Base-by-base conservation (phyloP, 768 basidiomycete genomes). In the Leccinum rimulosum region DNA sequence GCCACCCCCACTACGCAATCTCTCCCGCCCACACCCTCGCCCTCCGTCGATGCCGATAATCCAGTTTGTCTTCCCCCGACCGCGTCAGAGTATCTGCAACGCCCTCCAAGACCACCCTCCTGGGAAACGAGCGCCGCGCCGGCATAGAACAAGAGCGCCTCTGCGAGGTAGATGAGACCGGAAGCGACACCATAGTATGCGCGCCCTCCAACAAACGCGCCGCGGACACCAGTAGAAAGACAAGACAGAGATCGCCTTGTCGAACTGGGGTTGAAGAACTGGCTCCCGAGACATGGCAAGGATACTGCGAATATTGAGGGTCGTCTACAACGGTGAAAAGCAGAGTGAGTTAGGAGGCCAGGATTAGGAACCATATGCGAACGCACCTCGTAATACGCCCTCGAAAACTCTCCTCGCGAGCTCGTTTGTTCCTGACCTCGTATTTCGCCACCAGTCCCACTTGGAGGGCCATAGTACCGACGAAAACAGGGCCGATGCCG, bases 131-230 rank as follows among this genome's bases (percentile, higher is more conserved):
- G 81, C n/a, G 92, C 76, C 0, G 93, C 91, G 47, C 94, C 92
- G 53, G 94, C 87, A 67, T 90, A 96, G 76, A 97, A 95, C 53
- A 99, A 79, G 17, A 98, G 77, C 0, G 93, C 96, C 73, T 98
- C 91, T 0, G 92, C 86, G 22, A 93, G 80, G 70, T 97, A 95
- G 54, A 95, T 93, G 59, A 98, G 78, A 0, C 88, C 88, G 57
- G 84, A 89, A 2, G 89, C 84, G 19, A 93, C 81, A 10, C 93
- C 94, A 60, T 27, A 4, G 27, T 85, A 86, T 0, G 91, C 88
- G 69, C 89, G 85, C 3, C 95, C 96, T 66, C 93, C 86, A 17
- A 91, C 84, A 66, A 94, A 91, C 0, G 92, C 95, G 17, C 93
- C 90, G 25, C 79, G 80, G 38, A 88, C 79, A 6, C 94, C 95